These are phyloP conservation scores for Colletotrichum kahawae DNA, from an alignment of 2,329 filamentous ascomycete genomes.

Conservation along the genomic window DNA sequence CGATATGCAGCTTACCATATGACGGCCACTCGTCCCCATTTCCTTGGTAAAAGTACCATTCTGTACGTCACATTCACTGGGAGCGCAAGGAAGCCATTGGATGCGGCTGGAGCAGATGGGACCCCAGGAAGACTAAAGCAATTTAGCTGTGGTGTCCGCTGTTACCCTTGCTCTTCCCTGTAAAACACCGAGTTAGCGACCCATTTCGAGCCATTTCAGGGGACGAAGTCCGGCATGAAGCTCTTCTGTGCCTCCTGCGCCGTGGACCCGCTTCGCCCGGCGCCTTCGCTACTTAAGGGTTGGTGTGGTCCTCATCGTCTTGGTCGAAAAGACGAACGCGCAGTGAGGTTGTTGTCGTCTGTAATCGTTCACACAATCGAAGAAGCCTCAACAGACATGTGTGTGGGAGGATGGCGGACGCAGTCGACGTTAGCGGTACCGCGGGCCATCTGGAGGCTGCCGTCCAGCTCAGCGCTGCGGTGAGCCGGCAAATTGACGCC, in stretches of 20 bases:
- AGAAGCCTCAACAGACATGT: not conserved
- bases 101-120: not conserved
- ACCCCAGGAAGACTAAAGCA: not conserved
- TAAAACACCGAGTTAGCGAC: not conserved
- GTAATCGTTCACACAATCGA: not conserved
- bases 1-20: not conserved
- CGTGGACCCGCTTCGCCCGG: not conserved
- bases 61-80: not conserved
- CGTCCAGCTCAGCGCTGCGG: not conserved
- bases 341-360: not conserved
- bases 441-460: not conserved
- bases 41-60: not conserved
- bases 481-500: constrained; percentile 2
- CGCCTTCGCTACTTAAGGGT: not conserved
- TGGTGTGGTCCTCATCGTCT: not conserved
- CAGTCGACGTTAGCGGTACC: not conserved
- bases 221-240: not conserved
- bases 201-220: not conserved
- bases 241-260: not conserved
- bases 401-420: not conserved
- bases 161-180: not conserved
- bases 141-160: not conserved
- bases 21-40: not conserved
- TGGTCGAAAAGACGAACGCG: not conserved
- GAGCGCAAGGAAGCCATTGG: not conserved